Percentiles rank a stretch among this genome's conserved stretches.
These are phyloP conservation scores for Pisolithus marmoratus DNA, from an alignment of 768 basidiomycete species.

Conservation along the genomic window DNA sequence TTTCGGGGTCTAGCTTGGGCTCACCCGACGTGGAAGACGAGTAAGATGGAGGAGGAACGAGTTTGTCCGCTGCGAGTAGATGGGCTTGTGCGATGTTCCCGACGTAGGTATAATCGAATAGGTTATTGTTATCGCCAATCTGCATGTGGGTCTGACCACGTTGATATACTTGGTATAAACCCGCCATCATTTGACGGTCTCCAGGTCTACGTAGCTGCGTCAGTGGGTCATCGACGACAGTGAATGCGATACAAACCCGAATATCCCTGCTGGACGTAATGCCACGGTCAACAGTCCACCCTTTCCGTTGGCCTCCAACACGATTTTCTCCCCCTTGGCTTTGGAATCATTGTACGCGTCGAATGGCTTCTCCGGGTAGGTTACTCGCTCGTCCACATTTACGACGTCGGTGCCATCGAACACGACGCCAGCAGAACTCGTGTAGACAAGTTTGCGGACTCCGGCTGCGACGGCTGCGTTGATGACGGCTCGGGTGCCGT, in stretches of 20 bases:
- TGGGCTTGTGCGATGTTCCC: constrained; percentile 94
- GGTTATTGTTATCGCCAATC: constrained; percentile 87
- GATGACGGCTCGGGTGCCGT: constrained; percentile 83
- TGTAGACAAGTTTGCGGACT: constrained; percentile 88
- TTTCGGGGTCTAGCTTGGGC: constrained; percentile 5
- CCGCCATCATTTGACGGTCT: constrained; percentile 79
- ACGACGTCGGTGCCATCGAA: constrained; percentile 80
- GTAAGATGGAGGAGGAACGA: constrained; percentile 48
- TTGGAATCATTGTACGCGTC: constrained; percentile 96
- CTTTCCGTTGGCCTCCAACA: constrained; percentile 82
- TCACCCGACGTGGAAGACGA: no score
- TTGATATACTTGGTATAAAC: constrained; percentile 75
- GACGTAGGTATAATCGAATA: constrained; percentile 97
- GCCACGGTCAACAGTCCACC: constrained; percentile 84
- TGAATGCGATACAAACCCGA: constrained; percentile 57
- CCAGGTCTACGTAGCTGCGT: constrained; percentile 56
- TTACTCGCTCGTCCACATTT: constrained; percentile 83
- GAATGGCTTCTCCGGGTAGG: constrained; percentile 64
- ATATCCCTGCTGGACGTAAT: constrained; percentile 89
- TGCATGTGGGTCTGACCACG: constrained; percentile 86
- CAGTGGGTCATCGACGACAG: neutral
- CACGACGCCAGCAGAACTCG: constrained; percentile 86
- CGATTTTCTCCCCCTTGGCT: constrained; percentile 76
- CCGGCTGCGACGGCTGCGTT: constrained; percentile 67
- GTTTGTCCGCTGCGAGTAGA: constrained; percentile 86